Evolutionary conservation across 495 filamentous ascomycete genomes (phyloP).

Genomic region (Margaritispora aquatica): DNA sequence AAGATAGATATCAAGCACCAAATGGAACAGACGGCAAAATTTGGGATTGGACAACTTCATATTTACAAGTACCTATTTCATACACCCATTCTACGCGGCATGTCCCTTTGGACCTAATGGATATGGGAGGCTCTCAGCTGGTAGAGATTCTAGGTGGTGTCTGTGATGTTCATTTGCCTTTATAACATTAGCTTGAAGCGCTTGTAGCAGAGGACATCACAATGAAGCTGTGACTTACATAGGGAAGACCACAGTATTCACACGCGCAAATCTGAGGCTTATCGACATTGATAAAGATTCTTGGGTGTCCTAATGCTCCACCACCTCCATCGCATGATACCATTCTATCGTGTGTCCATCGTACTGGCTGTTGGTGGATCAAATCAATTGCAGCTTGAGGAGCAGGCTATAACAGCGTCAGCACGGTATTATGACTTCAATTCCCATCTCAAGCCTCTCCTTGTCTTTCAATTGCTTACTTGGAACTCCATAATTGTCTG

Average conservation of each 20-base stretch:
- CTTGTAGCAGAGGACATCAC: neutral
- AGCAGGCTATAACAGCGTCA: constrained; percentile 55
- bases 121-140: constrained; percentile 57
- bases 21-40: too few species aligned
- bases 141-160: constrained; percentile 71
- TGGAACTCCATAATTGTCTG: constrained; percentile 88
- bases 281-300: constrained; percentile 95
- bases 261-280: constrained; percentile 89
- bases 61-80: neutral
- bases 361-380: constrained; percentile 91
- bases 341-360: constrained; percentile 75
- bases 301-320: constrained; percentile 84
- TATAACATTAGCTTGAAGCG: constrained; percentile 5
- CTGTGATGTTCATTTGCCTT: constrained; percentile 86
- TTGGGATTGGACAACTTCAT: neutral
- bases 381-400: constrained; percentile 87
- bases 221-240: constrained; percentile 50
- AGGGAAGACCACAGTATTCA: constrained; percentile 92
- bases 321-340: constrained; percentile 93
- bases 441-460: neutral
- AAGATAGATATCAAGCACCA: too few species aligned
- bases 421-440: neutral
- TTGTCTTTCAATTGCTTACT: constrained; percentile 39
- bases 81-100: constrained; percentile 30
- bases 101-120: constrained; percentile 52